These are phyloP conservation scores for Phaeosphaeria sp. DNA, from an alignment of 2,329 filamentous ascomycete species.

Conservation along the genomic window DNA sequence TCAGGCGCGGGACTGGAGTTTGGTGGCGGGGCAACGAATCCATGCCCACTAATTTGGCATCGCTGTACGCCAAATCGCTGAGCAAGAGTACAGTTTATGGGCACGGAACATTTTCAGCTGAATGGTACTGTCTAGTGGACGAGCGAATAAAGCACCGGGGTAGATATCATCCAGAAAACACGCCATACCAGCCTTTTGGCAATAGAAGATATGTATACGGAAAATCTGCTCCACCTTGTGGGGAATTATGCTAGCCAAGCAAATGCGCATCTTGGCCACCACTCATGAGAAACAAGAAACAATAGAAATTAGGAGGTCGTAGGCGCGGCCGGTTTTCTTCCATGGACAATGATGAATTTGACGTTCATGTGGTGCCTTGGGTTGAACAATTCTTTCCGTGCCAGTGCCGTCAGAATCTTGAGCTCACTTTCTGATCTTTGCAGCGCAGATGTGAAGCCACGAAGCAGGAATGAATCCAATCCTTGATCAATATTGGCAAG, in stretches of 20 bases:
- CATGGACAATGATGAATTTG: conserved; percentile 9
- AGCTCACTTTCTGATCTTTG: conserved; percentile 10
- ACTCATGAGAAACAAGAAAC: neutral
- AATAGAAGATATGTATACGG: neutral
- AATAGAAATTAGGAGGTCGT: neutral
- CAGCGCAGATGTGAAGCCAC: conserved; percentile 7
- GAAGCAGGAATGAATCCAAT: conserved; percentile 9
- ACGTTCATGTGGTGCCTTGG: conserved; percentile 10
- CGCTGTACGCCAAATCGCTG: neutral
- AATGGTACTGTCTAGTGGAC: neutral
- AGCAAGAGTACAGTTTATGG: neutral
- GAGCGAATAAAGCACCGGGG: neutral
- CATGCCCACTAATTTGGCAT: neutral
- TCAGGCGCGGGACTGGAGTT: neutral
- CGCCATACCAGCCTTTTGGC: neutral
- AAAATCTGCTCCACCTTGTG: neutral
- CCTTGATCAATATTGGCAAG: conserved; percentile 14
- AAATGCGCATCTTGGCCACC: neutral
- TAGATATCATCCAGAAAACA: neutral
- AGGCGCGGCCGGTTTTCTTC: conserved; percentile 4
- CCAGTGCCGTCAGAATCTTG: conserved; percentile 9
- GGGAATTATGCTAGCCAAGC: neutral
- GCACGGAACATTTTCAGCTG: neutral
- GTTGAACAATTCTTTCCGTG: conserved; percentile 9
- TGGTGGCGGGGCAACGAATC: neutral